Conservation (phyloP, 331 rosid genomes). For the Malus hybrid region DNA sequence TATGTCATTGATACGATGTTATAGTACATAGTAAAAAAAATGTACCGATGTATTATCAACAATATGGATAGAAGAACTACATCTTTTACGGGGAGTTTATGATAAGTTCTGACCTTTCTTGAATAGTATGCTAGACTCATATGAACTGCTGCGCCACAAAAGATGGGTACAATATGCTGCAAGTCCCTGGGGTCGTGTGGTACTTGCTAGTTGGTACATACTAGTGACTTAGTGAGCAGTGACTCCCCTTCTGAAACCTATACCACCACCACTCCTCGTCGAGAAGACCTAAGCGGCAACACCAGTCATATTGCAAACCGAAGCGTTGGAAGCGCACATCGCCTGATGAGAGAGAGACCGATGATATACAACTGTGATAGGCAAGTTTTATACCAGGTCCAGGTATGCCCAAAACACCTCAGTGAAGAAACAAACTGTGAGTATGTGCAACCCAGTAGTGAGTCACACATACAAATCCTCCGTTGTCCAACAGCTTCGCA, state of each 20-base stretch:
- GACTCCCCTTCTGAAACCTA: background rate
- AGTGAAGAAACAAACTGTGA: background rate
- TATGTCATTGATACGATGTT: too few species aligned
- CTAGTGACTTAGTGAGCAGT: background rate
- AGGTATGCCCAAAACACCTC: background rate
- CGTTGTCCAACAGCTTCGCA: background rate
- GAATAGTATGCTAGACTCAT: too few species aligned
- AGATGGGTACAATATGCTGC: background rate
- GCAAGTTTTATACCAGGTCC: background rate
- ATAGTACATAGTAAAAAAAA: too few species aligned
- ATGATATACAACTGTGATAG: background rate
- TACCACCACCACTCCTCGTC: background rate
- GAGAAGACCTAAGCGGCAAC: background rate
- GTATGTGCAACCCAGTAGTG: too few species aligned
- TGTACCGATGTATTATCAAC: too few species aligned
- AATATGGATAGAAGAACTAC: too few species aligned
- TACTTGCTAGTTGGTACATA: background rate
- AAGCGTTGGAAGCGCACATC: too few species aligned
- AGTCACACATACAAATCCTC: background rate
- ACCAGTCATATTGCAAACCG: background rate
- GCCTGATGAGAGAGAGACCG: background rate
- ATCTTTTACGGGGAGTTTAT: too few species aligned
- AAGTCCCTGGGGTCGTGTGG: background rate
- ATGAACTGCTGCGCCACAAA: too few species aligned
- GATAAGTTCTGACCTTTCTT: too few species aligned